Evolutionary conservation across 345 rosid genomes (phyloP).

Genomic region (Diplotaxis tenuifolia): DNA sequence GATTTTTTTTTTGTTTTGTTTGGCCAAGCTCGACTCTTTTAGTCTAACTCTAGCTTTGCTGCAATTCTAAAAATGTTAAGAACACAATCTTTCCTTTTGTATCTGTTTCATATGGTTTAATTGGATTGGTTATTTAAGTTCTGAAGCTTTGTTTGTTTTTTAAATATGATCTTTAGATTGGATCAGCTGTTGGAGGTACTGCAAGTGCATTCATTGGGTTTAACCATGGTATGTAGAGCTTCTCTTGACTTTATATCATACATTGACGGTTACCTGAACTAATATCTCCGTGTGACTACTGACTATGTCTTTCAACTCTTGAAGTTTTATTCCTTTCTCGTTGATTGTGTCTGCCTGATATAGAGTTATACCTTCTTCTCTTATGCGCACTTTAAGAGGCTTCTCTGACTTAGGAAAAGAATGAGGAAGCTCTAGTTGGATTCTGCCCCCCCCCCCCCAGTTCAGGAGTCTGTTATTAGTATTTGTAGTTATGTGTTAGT

Average conservation of each 20-base stretch:
- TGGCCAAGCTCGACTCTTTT: neutral
- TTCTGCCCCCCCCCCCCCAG: no score
- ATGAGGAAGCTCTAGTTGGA: no score
- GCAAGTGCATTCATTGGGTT: conserved; percentile 43
- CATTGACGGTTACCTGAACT: neutral
- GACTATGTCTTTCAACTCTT: no score
- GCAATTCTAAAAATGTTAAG: neutral
- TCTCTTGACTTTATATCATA: no score
- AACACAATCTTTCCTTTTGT: neutral
- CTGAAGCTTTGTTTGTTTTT: neutral
- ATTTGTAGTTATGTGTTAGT: no score
- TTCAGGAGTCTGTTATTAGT: no score
- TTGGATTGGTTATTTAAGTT: neutral
- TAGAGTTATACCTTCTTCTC: no score
- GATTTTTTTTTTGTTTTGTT: neutral
- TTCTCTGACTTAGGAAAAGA: no score
- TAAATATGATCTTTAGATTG: conserved; percentile 52
- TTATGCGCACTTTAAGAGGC: no score
- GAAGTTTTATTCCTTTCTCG: no score
- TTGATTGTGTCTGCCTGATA: no score
- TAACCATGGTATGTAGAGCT: conserved; percentile 33
- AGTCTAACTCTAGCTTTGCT: neutral
- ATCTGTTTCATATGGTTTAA: neutral
- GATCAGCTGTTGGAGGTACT: conserved; percentile 85
- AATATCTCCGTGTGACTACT: no score